Conservation (phyloP, 2,329 filamentous ascomycete genomes). For the Seiridium unicorne region DNA sequence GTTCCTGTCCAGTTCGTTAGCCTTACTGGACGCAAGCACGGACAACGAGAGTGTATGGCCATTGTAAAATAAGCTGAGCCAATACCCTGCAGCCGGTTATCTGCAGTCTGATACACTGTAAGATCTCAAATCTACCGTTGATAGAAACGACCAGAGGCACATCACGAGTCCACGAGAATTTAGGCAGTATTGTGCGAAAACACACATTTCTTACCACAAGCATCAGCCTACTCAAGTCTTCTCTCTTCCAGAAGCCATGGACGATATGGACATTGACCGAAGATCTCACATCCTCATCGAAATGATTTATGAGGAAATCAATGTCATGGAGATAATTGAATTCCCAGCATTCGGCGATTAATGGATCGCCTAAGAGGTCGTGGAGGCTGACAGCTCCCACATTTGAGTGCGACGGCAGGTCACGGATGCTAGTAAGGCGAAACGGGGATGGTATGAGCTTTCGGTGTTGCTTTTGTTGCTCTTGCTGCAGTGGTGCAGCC, state of each 20-base stretch:
- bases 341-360: slow-evolving; percentile 70
- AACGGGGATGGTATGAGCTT: slow-evolving; percentile 59
- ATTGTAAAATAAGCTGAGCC: no score
- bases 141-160: no score
- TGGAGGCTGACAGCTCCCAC: slow-evolving; percentile 62
- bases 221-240: slow-evolving; percentile 56
- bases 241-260: slow-evolving; percentile 65
- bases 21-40: neutral
- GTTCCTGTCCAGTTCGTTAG: slow-evolving; percentile 44
- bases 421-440: slow-evolving; percentile 67
- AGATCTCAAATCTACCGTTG: no score
- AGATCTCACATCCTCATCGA: slow-evolving; percentile 49
- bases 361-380: slow-evolving; percentile 70
- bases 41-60: neutral
- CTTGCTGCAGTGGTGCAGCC: neutral
- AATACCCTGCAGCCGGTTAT: no score
- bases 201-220: slow-evolving; percentile 49
- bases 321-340: slow-evolving; percentile 68
- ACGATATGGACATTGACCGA: slow-evolving; percentile 54
- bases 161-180: no score
- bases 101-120: no score
- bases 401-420: slow-evolving; percentile 60
- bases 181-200: neutral
- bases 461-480: slow-evolving; percentile 3
- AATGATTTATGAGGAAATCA: slow-evolving; percentile 51